Percentiles rank a stretch among this genome's conserved stretches.
phyloP scores from a whole-genome alignment of 768 basidiomycete genomes.

The Pleurotus platypus region DNA sequence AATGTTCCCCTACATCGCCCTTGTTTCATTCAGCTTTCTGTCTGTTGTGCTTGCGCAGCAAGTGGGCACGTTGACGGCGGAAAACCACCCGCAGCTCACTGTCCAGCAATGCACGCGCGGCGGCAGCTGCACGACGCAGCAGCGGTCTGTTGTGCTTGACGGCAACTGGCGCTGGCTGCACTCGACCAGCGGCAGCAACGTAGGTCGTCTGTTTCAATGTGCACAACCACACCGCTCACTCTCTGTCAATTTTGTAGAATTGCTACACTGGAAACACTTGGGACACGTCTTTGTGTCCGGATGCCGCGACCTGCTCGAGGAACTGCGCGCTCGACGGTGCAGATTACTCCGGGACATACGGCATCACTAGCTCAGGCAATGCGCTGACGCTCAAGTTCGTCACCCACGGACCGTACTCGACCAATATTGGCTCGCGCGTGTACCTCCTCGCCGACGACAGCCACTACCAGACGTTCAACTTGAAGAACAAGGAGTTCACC shows the following conservation, averaged over 20 bases:
- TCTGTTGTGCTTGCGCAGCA: constrained; percentile 31
- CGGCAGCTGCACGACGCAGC: constrained; percentile 22
- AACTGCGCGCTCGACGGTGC: constrained; percentile 19
- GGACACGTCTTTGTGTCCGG: constrained; percentile 33
- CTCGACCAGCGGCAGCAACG: constrained; percentile 19
- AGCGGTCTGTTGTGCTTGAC: constrained; percentile 27
- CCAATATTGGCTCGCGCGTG: constrained; percentile 23
- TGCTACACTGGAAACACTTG: constrained; percentile 39
- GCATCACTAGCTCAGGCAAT: constrained; percentile 30
- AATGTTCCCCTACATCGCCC: constrained; percentile 18
- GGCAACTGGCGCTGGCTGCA: constrained; percentile 37
- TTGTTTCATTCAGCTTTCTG: constrained; percentile 12
- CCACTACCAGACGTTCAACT: constrained; percentile 29
- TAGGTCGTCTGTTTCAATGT: not conserved
- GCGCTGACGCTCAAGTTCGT: constrained; percentile 30
- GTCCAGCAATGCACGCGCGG: constrained; percentile 26
- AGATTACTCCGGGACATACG: constrained; percentile 32
- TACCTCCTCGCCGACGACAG: constrained; percentile 26
- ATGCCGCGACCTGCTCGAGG: constrained; percentile 27
- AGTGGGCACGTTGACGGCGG: constrained; percentile 31
- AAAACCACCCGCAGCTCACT: constrained; percentile 31
- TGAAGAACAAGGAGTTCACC: constrained; percentile 41
- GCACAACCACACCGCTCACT: not conserved
- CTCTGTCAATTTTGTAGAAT: not conserved
- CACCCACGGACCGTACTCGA: constrained; percentile 20